Evolutionary conservation across 257 asterid species (phyloP).

Genomic region (Gentiana dahurica): DNA sequence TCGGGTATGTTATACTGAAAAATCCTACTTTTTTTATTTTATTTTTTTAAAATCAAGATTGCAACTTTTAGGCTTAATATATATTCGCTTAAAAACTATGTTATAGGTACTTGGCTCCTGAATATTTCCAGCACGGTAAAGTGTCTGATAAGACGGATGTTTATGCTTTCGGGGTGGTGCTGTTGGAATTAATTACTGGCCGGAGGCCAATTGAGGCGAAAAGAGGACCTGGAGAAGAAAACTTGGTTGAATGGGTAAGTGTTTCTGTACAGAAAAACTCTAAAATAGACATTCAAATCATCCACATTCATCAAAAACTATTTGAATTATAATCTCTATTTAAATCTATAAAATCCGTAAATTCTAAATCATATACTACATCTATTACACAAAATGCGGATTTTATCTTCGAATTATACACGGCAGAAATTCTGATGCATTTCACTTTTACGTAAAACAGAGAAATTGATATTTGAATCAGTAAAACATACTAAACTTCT

Average conservation of each 20-base stretch:
- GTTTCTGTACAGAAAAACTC: not conserved
- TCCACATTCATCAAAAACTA: no score
- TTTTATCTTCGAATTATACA: no score
- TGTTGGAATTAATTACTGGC: slow-evolving; percentile 79
- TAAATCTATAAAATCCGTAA: not conserved
- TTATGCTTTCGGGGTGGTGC: slow-evolving; percentile 83
- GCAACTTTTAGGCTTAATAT: slow-evolving; percentile 3
- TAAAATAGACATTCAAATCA: no score
- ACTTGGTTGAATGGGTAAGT: slow-evolving; percentile 75
- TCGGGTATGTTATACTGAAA: slow-evolving; percentile 50
- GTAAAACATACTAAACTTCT: slow-evolving; percentile 2
- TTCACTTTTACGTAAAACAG: no score
- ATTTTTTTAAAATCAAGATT: not conserved
- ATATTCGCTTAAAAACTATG: not conserved
- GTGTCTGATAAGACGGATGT: slow-evolving; percentile 87
- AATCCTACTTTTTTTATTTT: not conserved
- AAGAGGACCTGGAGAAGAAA: slow-evolving; percentile 85
- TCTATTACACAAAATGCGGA: not conserved
- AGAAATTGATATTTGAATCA: no score
- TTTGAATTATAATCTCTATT: no score
- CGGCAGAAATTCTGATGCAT: no score
- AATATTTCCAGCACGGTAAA: slow-evolving; percentile 92
- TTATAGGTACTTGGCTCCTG: slow-evolving; percentile 79
- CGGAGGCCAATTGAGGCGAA: slow-evolving; percentile 75
- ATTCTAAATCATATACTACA: not conserved